Evolutionary conservation across 257 asterid species (phyloP).

Genomic region (Paraleonurus japonicus): DNA sequence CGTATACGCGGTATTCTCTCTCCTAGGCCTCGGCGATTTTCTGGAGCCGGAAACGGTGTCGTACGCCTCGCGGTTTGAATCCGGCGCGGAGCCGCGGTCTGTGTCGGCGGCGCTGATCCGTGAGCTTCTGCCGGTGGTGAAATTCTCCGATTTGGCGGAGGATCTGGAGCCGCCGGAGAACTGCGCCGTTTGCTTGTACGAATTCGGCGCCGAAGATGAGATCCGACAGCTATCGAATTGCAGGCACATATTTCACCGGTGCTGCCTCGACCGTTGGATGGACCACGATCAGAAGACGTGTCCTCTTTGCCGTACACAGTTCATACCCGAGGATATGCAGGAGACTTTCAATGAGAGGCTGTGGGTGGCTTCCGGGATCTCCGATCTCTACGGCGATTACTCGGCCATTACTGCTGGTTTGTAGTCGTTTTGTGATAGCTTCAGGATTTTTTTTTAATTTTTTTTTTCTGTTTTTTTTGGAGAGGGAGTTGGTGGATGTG

Average conservation of each 20-base stretch:
- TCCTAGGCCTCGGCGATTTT: constrained; percentile 64
- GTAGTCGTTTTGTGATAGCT: constrained; percentile 34
- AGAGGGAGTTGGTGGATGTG: constrained; percentile 17
- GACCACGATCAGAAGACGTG: constrained; percentile 98
- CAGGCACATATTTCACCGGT: constrained; percentile 75
- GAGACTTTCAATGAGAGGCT: constrained; percentile 77
- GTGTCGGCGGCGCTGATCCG: constrained; percentile 72
- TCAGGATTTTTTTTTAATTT: background rate
- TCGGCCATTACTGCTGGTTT: constrained; percentile 61
- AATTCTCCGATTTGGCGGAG: constrained; percentile 53
- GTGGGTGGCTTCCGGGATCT: constrained; percentile 84
- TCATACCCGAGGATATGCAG: constrained; percentile 88
- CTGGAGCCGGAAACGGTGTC: constrained; percentile 50
- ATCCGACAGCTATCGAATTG: constrained; percentile 85
- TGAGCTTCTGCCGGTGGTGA: constrained; percentile 81
- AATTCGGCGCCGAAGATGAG: constrained; percentile 77
- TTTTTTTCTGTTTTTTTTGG: background rate
- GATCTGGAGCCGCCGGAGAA: constrained; percentile 65
- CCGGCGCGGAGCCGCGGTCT: constrained; percentile 43
- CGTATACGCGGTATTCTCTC: constrained; percentile 32
- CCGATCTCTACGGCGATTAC: constrained; percentile 77
- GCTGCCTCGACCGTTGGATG: constrained; percentile 98
- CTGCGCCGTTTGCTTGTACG: constrained; percentile 91
- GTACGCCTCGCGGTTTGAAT: constrained; percentile 7
- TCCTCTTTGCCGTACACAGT: constrained; percentile 81